phyloP scores from a whole-genome alignment of 106 monocot genomes.

The Phalaenopsis equestris region DNA sequence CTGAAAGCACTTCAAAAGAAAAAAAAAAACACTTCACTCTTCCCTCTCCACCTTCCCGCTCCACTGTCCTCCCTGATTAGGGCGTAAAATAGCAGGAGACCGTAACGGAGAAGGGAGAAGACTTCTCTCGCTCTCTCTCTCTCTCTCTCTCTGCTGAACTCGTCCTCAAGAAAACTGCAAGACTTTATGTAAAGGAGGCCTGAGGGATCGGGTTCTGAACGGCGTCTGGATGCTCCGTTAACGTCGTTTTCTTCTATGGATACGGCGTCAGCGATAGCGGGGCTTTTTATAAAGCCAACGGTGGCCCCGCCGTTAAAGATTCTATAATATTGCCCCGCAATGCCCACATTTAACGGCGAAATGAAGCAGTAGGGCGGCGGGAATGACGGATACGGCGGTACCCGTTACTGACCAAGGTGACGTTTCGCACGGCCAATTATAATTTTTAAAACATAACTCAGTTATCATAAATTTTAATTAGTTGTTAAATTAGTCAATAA shows the following conservation, averaged over 20 bases:
- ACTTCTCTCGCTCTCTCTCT: neutral
- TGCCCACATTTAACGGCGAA: too few relatives aligned
- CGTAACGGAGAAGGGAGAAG: neutral
- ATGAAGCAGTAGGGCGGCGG: too few relatives aligned
- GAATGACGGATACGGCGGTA: too few relatives aligned
- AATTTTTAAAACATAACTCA: too few relatives aligned
- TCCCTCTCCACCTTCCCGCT: neutral
- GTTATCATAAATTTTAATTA: too few relatives aligned
- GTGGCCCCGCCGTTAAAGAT: too few relatives aligned
- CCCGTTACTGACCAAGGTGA: too few relatives aligned
- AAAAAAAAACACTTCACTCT: neutral
- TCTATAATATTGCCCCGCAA: too few relatives aligned
- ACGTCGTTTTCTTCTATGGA: neutral
- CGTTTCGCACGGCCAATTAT: too few relatives aligned
- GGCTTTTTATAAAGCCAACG: too few relatives aligned
- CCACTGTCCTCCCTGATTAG: neutral
- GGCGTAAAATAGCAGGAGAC: neutral
- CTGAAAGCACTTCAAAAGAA: neutral
- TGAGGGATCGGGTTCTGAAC: neutral
- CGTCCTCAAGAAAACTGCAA: neutral
- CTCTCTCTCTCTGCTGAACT: neutral
- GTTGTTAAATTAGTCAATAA: too few relatives aligned
- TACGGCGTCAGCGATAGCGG: neutral
- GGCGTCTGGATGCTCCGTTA: neutral
- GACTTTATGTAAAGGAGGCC: neutral